Evolutionary conservation across 257 asterid genomes (phyloP), one percentile per base, ranked within the genome.

Genomic region (Sherardia arvensis): DNA sequence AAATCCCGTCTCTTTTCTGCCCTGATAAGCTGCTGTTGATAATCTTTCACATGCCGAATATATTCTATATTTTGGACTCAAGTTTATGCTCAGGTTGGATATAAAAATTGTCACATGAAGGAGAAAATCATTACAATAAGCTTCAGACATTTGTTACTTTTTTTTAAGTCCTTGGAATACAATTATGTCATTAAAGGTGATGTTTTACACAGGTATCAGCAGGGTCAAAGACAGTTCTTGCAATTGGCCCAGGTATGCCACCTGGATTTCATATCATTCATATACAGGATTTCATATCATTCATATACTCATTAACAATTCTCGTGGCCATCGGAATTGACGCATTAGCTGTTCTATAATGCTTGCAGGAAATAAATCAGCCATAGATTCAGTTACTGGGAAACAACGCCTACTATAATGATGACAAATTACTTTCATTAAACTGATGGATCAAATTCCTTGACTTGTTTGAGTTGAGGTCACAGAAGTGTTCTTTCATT

Each of bases 171-270:
- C n/a, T 51, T 27, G n/a, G 62, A 69, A 6, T 29, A 55, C 66
- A 29, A 48, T 3, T 21, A 38, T 7, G 26, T 18, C 56, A 12
- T 0, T 23, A 23, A 22, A 56, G 20, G 14, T 45, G 17, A 53
- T 32, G 40, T 40, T 72, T 72, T 62, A 1, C 45, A 64, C 78
- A 92, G 99, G 89, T 89, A 65, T 67, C 95, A 49, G 88, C 99
- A 67, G 99, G 99, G 48, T 87, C 99, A 51, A 90, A 77, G 71
- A 93, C 96, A 2, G 96, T 93, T 77, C 96, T 93, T 65, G 97
- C 96, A 47, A 79, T 90, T 47, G 99, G 99, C 53, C 99, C 99
- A 18, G 99, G 99, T 93, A 69, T 40, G 84, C 71, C 69, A 70
- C 68, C 34, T 29, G 20, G 8, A 12, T 25, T 18, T n/a, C 53